Evolutionary conservation across 2,329 filamentous ascomycete species (phyloP).

Genomic region (Calonectria hawksworthii): DNA sequence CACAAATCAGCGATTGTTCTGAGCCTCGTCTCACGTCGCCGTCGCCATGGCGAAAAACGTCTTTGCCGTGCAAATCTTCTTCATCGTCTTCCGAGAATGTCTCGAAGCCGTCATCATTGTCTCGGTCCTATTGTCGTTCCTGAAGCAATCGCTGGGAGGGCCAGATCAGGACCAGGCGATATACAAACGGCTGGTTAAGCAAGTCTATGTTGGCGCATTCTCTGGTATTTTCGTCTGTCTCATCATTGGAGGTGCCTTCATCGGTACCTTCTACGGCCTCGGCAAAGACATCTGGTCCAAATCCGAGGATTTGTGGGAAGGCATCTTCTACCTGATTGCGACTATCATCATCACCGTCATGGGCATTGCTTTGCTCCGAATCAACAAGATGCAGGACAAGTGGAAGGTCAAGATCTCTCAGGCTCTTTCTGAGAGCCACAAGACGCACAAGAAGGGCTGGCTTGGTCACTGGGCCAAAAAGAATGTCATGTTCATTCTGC

Average conservation of each 20-base stretch:
- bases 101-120: slow-evolving; percentile 85
- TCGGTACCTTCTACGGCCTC: slow-evolving; percentile 78
- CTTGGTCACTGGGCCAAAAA: slow-evolving; percentile 72
- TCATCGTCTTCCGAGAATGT: slow-evolving; percentile 86
- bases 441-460: slow-evolving; percentile 54
- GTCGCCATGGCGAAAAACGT: slow-evolving; percentile 72
- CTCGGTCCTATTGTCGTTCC: slow-evolving; percentile 82
- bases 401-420: slow-evolving; percentile 81
- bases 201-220: slow-evolving; percentile 76
- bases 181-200: slow-evolving; percentile 76
- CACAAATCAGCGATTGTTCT: neutral
- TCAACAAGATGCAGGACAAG: slow-evolving; percentile 83
- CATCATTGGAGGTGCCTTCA: slow-evolving; percentile 73
- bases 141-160: slow-evolving; percentile 80
- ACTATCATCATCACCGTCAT: slow-evolving; percentile 80
- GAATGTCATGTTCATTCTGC: slow-evolving; percentile 83
- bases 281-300: slow-evolving; percentile 72
- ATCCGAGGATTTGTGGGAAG: slow-evolving; percentile 81
- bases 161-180: slow-evolving; percentile 69
- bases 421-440: slow-evolving; percentile 67
- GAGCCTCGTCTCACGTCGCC: neutral
- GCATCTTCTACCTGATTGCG: slow-evolving; percentile 77
- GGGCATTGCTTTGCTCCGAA: slow-evolving; percentile 80
- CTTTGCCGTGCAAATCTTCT: slow-evolving; percentile 83
- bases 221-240: slow-evolving; percentile 72